These are phyloP conservation scores for Annulohypoxylon maeteangense DNA, from an alignment of 495 filamentous ascomycete genomes.

Conservation along the genomic window DNA sequence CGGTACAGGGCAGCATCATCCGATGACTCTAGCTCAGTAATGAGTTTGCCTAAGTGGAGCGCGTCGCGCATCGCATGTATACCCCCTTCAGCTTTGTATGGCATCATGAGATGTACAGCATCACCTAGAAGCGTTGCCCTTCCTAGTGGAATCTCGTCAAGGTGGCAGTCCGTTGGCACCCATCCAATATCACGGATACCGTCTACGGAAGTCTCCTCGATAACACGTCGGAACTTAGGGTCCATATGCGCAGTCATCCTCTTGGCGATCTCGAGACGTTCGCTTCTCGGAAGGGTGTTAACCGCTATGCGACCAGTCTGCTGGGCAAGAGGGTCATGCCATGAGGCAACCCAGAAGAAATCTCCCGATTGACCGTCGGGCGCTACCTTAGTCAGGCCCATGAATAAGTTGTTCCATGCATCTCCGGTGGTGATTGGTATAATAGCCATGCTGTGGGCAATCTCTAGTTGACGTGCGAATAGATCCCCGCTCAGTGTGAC, in stretches of 20 bases:
- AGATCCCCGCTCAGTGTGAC: constrained; percentile 34
- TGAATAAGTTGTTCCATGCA: constrained; percentile 37
- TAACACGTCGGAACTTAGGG: constrained; percentile 37
- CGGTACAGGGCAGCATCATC: constrained; percentile 37
- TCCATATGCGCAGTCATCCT: constrained; percentile 36
- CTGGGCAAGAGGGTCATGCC: constrained; percentile 37
- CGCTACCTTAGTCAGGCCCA: constrained; percentile 37
- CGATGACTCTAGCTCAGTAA: constrained; percentile 24
- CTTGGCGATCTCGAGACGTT: constrained; percentile 37
- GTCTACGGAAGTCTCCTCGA: constrained; percentile 34
- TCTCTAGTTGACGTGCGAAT: constrained; percentile 44
- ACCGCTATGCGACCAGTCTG: constrained; percentile 27
- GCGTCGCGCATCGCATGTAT: constrained; percentile 42
- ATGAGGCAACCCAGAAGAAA: constrained; percentile 47
- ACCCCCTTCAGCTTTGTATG: constrained; percentile 50
- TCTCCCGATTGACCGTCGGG: constrained; percentile 37
- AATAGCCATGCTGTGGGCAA: constrained; percentile 45
- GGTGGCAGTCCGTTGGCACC: constrained; percentile 40
- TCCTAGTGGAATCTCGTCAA: constrained; percentile 47
- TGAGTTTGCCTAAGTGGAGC: constrained; percentile 27
- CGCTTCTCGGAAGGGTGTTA: constrained; percentile 16
- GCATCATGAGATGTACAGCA: constrained; percentile 68
- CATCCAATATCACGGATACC: constrained; percentile 34
- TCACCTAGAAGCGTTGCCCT: constrained; percentile 59
- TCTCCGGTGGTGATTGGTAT: constrained; percentile 33